Percentiles rank a stretch among this genome's conserved stretches.
Conservation (phyloP, 2,329 filamentous ascomycete genomes). For the Acrocalymma vagum region DNA sequence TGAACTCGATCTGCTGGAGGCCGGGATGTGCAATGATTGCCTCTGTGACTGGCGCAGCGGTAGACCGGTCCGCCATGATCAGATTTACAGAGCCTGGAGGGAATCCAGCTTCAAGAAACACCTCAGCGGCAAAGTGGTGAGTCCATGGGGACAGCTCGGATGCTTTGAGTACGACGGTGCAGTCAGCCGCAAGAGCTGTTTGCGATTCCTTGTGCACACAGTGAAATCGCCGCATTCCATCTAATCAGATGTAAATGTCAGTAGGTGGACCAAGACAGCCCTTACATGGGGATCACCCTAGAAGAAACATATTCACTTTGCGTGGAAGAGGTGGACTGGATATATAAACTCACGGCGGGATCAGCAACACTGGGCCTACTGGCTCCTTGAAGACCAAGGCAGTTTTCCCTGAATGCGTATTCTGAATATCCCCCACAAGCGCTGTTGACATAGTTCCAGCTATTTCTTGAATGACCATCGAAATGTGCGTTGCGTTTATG, state of each 20-base stretch:
- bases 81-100: conserved; percentile 45
- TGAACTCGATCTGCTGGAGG: conserved; percentile 51
- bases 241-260: no score
- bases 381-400: conserved; percentile 44
- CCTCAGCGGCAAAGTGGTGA: conserved; percentile 23
- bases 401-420: no score
- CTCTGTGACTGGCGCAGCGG: conserved; percentile 33
- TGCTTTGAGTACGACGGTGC: conserved; percentile 33
- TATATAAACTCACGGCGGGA: no score
- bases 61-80: conserved; percentile 21
- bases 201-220: conserved; percentile 29
- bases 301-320: no score
- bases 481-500: no score
- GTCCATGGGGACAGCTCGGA: conserved; percentile 28
- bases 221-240: conserved; percentile 30
- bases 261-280: no score
- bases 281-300: no score
- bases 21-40: conserved; percentile 44
- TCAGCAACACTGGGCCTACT: no score
- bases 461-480: no score
- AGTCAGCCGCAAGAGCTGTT: conserved; percentile 34
- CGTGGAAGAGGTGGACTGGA: no score
- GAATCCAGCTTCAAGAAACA: conserved; percentile 39
- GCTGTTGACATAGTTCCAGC: no score
- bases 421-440: no score